Conservation (phyloP, 2,329 filamentous ascomycete genomes). For the Sordariomycetes sp. region DNA sequence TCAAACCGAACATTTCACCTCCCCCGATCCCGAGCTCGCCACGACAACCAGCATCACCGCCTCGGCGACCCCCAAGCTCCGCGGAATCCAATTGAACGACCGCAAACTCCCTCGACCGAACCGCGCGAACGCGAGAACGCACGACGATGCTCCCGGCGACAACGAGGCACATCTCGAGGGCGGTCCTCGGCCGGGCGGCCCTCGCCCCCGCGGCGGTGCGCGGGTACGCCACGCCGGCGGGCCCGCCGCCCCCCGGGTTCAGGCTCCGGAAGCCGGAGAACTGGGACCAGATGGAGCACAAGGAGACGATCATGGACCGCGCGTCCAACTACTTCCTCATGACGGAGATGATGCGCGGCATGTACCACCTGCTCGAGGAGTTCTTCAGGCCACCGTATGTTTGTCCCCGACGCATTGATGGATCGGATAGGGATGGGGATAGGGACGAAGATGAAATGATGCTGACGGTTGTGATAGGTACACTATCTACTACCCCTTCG, state of each 20-base stretch:
- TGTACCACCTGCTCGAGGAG: slow-evolving; percentile 96
- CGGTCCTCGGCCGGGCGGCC: neutral
- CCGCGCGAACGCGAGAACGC: neutral
- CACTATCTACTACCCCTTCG: slow-evolving; percentile 97
- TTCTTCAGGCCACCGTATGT: slow-evolving; percentile 96
- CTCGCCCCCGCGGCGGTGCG: slow-evolving; percentile 16
- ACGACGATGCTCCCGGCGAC: slow-evolving; percentile 8
- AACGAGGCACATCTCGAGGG: slow-evolving; percentile 6
- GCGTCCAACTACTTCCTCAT: slow-evolving; percentile 90
- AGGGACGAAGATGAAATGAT: neutral
- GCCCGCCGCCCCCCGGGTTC: slow-evolving; percentile 70
- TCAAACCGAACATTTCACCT: neutral
- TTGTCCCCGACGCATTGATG: slow-evolving; percentile 15
- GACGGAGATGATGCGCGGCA: slow-evolving; percentile 90
- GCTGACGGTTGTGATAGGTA: slow-evolving; percentile 44
- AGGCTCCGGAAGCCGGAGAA: slow-evolving; percentile 57
- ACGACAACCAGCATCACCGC: neutral
- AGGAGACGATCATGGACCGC: slow-evolving; percentile 67
- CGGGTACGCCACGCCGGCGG: slow-evolving; percentile 55
- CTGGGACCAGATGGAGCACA: slow-evolving; percentile 74
- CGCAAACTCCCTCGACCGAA: neutral
- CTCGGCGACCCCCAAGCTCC: neutral
- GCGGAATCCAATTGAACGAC: neutral
- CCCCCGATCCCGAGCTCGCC: neutral
- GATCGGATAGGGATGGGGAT: neutral